Evolutionary conservation across 2,329 filamentous ascomycete genomes (phyloP), one percentile per base, ranked within the genome.

Genomic region (Thelonectria blattea): DNA sequence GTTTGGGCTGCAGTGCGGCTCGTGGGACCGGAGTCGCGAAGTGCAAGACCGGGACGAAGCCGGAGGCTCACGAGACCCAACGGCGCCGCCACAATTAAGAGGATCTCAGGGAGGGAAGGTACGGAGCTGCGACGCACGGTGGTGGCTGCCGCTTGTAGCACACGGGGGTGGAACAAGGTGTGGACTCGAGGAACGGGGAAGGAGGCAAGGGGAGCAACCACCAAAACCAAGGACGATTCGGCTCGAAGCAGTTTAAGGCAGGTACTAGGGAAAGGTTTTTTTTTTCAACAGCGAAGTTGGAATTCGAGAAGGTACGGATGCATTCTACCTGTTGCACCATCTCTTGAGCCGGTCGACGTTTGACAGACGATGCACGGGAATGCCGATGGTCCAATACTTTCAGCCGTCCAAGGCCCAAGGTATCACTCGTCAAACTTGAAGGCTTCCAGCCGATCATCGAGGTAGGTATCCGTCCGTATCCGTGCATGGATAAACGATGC

Each of bases 11-110:
- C 42, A 22, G 22, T 47, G 67, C 50, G 52, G 53, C 54, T 56
- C 68, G 68, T 70, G 68, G 68, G 68, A 67, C 68, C 68, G 68
- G 68, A 70, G 68, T 62, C 56, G 63, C 65, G 60, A 67, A 51
- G 54, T 63, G 68, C 68, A 67, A 51, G 54, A 64, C 68, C 68
- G 68, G 68, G 66, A 63, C 68, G 56, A 54, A 70, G 63, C 68
- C 68, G 52, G 52, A 55, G 63, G 57, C 68, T 70, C 68, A 70
- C 62, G 65, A 67, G 67, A 67, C 67, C 45, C 64, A 68, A 48
- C 52, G 56, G 59, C 65, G 65, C 65, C 65, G 65, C 64, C 64
- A 63, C 60, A 39, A 52, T 45, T 58, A 54, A 30, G 53, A 52
- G 58, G 37, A 48, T 42, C 42, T 47, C 43, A 32, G 27, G 56